Conservation (phyloP, 169 alveolate species). For the Fabrea salina region DNA sequence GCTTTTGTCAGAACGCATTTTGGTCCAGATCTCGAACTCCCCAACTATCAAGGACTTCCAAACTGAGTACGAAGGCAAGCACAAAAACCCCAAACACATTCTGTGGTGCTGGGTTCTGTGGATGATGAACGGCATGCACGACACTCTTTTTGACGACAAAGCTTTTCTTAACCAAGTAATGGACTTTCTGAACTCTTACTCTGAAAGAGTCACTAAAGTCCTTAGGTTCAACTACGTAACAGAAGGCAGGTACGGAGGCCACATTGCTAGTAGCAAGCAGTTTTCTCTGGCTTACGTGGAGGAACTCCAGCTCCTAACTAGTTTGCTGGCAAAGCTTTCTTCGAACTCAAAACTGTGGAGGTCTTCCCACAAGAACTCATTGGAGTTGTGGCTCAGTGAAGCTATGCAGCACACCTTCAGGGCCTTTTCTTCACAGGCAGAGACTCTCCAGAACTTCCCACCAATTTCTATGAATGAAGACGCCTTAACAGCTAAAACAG, state of each 20-base stretch:
- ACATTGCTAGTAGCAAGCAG: neutral
- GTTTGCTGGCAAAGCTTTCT: neutral
- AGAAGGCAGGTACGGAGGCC: neutral
- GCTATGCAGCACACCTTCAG: neutral
- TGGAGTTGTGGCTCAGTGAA: neutral
- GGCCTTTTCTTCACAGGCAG: neutral
- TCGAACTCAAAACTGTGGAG: neutral
- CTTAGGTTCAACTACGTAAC: neutral
- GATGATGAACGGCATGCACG: neutral
- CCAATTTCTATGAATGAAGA: constrained; percentile 9
- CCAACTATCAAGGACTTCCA: neutral
- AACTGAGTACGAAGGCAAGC: neutral
- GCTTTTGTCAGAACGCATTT: neutral
- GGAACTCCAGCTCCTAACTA: neutral
- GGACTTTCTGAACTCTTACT: neutral
- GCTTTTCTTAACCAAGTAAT: neutral
- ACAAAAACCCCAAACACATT: neutral
- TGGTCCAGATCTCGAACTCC: neutral
- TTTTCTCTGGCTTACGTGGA: constrained; percentile 8
- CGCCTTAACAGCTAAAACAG: neutral
- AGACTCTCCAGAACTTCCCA: constrained; percentile 9
- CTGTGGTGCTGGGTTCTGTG: constrained; percentile 22
- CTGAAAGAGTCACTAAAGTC: neutral
- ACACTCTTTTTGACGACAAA: neutral
- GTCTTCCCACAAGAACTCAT: neutral